phyloP scores from a whole-genome alignment of 2,329 filamentous ascomycete species.

The Aspergillus pseudotamarii region DNA sequence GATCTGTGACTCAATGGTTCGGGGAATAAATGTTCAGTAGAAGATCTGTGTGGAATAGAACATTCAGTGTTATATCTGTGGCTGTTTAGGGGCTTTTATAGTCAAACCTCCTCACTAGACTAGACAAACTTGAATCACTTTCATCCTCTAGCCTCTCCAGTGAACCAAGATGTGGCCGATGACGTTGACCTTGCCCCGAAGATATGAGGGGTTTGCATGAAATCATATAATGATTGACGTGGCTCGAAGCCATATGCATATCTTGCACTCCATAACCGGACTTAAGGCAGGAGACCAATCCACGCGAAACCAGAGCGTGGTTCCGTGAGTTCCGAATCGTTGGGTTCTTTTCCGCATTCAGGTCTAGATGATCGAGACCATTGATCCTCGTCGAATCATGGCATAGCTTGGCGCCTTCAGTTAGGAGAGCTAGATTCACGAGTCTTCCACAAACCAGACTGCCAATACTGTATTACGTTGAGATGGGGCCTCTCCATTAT shows the following conservation, averaged over 20 bases:
- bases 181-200: neutral
- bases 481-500: neutral
- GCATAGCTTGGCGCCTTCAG: neutral
- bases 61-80: neutral
- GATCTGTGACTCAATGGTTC: neutral
- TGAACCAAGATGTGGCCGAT: neutral
- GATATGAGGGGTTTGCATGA: neutral
- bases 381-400: neutral
- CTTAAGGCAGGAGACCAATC: neutral
- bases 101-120: too few relatives aligned
- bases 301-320: too few relatives aligned
- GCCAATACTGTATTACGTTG: neutral
- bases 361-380: neutral
- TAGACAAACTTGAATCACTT: neutral
- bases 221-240: neutral
- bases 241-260: neutral
- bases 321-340: neutral
- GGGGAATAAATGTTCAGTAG: neutral
- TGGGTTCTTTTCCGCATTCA: neutral
- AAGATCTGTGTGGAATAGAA: neutral
- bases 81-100: neutral
- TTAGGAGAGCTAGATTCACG: neutral
- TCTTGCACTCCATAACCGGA: neutral
- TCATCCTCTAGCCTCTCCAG: fast-evolving
- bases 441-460: neutral